Percentiles rank a stretch among this genome's conserved stretches.
phyloP scores from a whole-genome alignment of 2,329 filamentous ascomycete genomes.

The Tolypocladium amazonense region DNA sequence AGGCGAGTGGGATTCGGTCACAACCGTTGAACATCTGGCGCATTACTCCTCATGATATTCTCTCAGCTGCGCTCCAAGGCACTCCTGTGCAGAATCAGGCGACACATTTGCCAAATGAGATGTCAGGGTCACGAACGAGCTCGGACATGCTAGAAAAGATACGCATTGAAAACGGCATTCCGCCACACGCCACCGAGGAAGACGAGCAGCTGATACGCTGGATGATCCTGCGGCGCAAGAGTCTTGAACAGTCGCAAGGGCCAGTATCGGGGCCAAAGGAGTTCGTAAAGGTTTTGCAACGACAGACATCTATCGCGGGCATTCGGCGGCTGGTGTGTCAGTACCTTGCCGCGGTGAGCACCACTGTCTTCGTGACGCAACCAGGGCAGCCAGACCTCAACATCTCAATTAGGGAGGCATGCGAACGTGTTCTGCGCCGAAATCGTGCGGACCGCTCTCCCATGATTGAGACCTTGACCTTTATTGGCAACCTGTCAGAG shows the following conservation, averaged over 20 bases:
- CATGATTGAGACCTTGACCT: conserved; percentile 16
- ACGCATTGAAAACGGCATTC: conserved; percentile 19
- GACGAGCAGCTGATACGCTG: conserved; percentile 24
- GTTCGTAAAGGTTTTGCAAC: conserved; percentile 9
- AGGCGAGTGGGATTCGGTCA: conserved; percentile 12
- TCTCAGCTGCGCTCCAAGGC: conserved; percentile 26
- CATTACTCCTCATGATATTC: conserved; percentile 30
- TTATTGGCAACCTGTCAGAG: conserved; percentile 30
- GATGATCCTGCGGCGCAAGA: conserved; percentile 18
- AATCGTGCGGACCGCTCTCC: neutral
- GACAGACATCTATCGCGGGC: conserved; percentile 13
- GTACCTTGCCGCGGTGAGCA: conserved; percentile 11
- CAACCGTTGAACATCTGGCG: conserved; percentile 22
- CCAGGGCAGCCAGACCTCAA: conserved; percentile 5
- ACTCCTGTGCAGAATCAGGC: conserved; percentile 1
- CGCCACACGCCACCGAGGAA: conserved; percentile 12
- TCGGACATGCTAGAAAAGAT: conserved; percentile 9
- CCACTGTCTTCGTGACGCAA: conserved; percentile 7
- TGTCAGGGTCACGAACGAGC: neutral
- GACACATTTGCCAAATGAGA: neutral
- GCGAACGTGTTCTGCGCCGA: conserved; percentile 8
- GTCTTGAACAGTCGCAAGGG: conserved; percentile 3
- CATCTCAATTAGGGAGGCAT: conserved; percentile 12
- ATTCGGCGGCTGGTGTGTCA: conserved; percentile 21
- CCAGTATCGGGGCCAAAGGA: conserved; percentile 4